phyloP scores from a whole-genome alignment of 2,329 filamentous ascomycete genomes.

The Myriosclerotinia curreyana region DNA sequence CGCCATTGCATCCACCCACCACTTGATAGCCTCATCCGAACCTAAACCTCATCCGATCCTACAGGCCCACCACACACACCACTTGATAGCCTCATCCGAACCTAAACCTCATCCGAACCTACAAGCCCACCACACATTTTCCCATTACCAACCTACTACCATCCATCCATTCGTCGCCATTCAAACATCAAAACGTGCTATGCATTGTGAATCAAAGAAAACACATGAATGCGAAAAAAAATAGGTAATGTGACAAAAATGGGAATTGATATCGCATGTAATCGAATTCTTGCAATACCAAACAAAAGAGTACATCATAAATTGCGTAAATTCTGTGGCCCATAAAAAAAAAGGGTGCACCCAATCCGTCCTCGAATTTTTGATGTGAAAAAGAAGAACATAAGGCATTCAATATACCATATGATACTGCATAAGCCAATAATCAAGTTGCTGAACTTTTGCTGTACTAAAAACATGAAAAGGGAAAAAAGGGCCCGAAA shows the following conservation, averaged over 20 bases:
- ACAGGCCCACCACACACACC: background rate
- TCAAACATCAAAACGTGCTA: conserved; percentile 18
- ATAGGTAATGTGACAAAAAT: conserved; percentile 1
- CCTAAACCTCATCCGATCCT: no score
- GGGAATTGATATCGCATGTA: conserved; percentile 6
- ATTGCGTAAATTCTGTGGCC: conserved; percentile 19
- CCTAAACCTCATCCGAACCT: background rate
- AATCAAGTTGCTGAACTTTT: conserved; percentile 22
- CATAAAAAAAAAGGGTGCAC: conserved; percentile 11
- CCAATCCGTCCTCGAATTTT: conserved; percentile 21
- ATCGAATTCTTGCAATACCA: conserved; percentile 18
- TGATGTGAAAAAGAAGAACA: conserved; percentile 18
- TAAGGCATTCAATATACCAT: conserved; percentile 11
- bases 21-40: background rate
- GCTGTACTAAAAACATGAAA: conserved; percentile 19
- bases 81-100: no score
- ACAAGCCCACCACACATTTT: background rate
- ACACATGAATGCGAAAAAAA: background rate
- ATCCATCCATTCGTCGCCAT: conserved; percentile 4
- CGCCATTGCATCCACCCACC: background rate
- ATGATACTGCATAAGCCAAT: conserved; percentile 16
- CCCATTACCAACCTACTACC: conserved; percentile 5
- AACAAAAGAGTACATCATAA: conserved; percentile 18
- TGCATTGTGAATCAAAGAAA: conserved; percentile 16
- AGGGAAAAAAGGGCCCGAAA: conserved; percentile 3